These are phyloP conservation scores for Ehretia macrophylla DNA, from an alignment of 257 asterid genomes.

Conservation along the genomic window DNA sequence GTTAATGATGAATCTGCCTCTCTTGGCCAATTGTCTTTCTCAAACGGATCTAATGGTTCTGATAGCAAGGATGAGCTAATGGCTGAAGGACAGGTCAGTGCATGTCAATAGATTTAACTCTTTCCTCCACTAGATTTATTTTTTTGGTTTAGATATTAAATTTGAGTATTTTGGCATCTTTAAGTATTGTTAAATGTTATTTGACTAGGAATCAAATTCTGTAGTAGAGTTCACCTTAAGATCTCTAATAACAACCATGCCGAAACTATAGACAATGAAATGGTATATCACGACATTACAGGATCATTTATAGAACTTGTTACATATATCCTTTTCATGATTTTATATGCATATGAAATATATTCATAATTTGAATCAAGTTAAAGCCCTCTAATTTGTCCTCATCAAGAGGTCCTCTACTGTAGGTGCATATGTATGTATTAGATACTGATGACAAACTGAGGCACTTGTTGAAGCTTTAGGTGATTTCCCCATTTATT, in stretches of 20 bases:
- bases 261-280: no score
- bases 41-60: slow-evolving; percentile 28
- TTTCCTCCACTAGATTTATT: neutral
- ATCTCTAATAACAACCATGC: no score
- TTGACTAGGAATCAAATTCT: no score
- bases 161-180: no score
- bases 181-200: no score
- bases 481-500: neutral
- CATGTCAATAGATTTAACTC: slow-evolving; percentile 5
- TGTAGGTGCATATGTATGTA: neutral
- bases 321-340: no score
- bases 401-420: neutral
- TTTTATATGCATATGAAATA: no score
- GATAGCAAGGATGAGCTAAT: slow-evolving; percentile 34
- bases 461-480: neutral
- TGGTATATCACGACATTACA: no score
- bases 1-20: slow-evolving; percentile 38
- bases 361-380: neutral
- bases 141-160: no score
- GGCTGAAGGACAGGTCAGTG: slow-evolving; percentile 41
- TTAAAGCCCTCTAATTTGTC: no score
- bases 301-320: no score
- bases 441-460: neutral
- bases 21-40: slow-evolving; percentile 30
- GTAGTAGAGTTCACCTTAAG: no score